Evolutionary conservation across 108 stramenopile genomes (phyloP), one percentile per base, ranked within the genome.

Genomic region (Conticribra weissflogii): DNA sequence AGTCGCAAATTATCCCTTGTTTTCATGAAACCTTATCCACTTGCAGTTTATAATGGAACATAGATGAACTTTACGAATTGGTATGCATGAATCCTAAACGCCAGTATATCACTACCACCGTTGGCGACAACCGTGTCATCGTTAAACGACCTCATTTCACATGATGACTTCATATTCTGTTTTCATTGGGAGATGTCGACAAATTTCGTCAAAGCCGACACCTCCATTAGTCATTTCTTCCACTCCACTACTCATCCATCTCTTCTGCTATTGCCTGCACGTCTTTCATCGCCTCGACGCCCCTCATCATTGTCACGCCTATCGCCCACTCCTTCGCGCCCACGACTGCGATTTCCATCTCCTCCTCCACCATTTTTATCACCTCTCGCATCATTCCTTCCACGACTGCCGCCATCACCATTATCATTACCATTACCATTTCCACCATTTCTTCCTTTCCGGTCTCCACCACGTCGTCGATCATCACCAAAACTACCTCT

Each of bases 401-500:
- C 27, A 29, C 29, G 56, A 17, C 56, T 12, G 8, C 24, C 24
- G 17, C 15, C 17, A 17, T 27, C 17, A 9, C 27, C 56, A 24
- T 15, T 17, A 57, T 57, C 25, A 24, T 57, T 24, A 28, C 27
- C 17, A 28, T n/a, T n/a, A n/a, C n/a, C 62, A n/a, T 24, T 31
- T 47, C 62, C 17, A 34, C 62, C 24, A 47, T 23, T 31, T 9
- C 27, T 28, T 7, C 28, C 49, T 52, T 28, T 52, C 8, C 48
- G 22, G 9, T 28, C 50, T 12, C 19, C 7, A 62, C 22, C 17
- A 4, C 19, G 17, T 45, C 44, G 41, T 46, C 70, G n/a, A 16
- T 54, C 54, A 36, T 61, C n/a, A 69, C 49, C 8, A 22, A 47
- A 54, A 45, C 28, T 18, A 8, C 67, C 71, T 36, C 60, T 30